Evolutionary conservation across 2,329 filamentous ascomycete genomes (phyloP).

Genomic region (Zalaria obscura): DNA sequence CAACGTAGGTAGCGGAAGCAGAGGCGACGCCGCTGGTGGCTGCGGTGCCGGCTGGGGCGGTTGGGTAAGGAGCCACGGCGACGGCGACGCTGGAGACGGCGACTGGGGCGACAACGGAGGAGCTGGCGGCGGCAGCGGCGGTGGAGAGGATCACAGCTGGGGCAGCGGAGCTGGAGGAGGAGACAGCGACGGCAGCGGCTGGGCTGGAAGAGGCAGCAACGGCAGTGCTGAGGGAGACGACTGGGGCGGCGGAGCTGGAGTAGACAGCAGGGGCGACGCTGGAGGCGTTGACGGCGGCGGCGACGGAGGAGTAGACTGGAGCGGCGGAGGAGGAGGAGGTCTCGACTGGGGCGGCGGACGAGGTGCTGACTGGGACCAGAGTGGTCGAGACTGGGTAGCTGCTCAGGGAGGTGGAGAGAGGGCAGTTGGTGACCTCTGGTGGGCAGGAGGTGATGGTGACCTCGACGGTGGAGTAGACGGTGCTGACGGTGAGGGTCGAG

Average conservation of each 20-base stretch:
- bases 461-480: slow-evolving; percentile 12
- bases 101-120: slow-evolving; percentile 1
- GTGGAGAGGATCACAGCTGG: neutral
- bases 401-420: slow-evolving; percentile 7
- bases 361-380: slow-evolving; percentile 1
- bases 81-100: neutral
- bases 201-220: slow-evolving; percentile 1
- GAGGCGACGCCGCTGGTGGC: slow-evolving; percentile 2
- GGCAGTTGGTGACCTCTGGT: slow-evolving; percentile 22
- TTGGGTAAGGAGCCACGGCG: slow-evolving; percentile 3
- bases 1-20: slow-evolving; percentile 5
- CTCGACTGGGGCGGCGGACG: slow-evolving; percentile 1
- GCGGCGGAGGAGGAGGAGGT: neutral
- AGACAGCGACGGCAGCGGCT: slow-evolving; percentile 1
- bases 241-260: slow-evolving; percentile 2
- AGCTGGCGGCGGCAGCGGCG: slow-evolving; percentile 3
- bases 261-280: slow-evolving; percentile 2
- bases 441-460: slow-evolving; percentile 27
- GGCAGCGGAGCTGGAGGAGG: slow-evolving; percentile 1
- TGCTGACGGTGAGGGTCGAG: slow-evolving; percentile 1
- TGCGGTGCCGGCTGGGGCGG: slow-evolving; percentile 2
- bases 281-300: neutral
- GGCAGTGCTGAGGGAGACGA: slow-evolving; percentile 3
- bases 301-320: neutral
- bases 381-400: slow-evolving; percentile 1